Conservation (phyloP, 208 protist species). For the Acanthamoeba rhysodes region DNA sequence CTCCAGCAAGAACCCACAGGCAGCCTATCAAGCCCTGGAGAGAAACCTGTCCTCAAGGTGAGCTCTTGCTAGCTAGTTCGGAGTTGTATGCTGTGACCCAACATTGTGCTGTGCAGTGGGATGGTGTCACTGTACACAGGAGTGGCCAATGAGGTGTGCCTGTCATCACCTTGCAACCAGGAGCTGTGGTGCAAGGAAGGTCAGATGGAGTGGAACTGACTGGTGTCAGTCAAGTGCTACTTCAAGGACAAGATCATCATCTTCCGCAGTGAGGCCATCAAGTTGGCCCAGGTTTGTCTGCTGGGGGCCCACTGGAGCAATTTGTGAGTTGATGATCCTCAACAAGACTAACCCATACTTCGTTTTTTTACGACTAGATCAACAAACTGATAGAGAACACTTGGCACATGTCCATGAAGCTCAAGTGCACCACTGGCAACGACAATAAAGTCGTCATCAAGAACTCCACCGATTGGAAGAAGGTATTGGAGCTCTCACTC, state of each 20-base stretch:
- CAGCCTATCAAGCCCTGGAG: too few species aligned
- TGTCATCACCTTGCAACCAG: background rate
- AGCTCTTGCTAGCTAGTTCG: background rate
- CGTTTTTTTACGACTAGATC: too few species aligned
- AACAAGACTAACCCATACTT: too few species aligned
- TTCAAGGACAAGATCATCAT: constrained; percentile 39
- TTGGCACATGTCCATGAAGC: background rate
- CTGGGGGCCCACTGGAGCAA: too few species aligned
- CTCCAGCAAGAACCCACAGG: too few species aligned
- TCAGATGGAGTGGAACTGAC: background rate
- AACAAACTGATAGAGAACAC: background rate
- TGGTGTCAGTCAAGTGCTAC: constrained; percentile 7
- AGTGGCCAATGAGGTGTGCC: background rate
- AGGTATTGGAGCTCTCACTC: too few species aligned
- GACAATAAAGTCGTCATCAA: background rate
- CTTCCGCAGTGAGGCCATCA: background rate
- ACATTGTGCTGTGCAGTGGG: background rate
- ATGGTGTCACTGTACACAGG: background rate
- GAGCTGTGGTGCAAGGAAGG: background rate
- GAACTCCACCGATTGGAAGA: background rate
- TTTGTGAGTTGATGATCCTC: too few species aligned
- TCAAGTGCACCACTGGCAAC: background rate
- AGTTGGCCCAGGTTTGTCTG: background rate
- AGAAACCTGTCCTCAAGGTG: too few species aligned
- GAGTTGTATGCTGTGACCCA: background rate